These are phyloP conservation scores for Capsicum baccatum DNA, from an alignment of 257 asterid genomes.

Conservation along the genomic window DNA sequence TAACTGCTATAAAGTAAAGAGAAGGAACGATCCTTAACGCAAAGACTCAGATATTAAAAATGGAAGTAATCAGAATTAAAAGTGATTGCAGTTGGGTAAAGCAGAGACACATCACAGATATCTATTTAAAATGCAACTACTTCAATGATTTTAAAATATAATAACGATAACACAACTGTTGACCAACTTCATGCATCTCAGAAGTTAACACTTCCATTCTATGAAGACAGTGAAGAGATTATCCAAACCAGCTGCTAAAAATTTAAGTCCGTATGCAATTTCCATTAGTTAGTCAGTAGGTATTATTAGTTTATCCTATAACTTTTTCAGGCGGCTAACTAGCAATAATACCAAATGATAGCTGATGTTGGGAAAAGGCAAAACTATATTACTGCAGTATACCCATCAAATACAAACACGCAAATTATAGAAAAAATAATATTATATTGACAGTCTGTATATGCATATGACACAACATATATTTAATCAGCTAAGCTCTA, in stretches of 20 bases:
- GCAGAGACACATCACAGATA: background rate
- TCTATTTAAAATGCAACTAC: background rate
- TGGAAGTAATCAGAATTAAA: background rate
- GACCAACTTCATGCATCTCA: slow-evolving; percentile 20
- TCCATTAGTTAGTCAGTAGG: background rate
- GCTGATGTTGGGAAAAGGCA: slow-evolving; percentile 21
- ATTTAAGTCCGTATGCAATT: background rate
- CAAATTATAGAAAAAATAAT: background rate
- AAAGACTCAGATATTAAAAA: background rate
- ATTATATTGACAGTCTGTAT: background rate
- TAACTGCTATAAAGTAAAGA: background rate
- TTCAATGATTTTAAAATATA: background rate
- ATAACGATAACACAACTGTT: background rate
- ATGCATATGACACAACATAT: slow-evolving; percentile 13
- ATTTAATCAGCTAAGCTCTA: background rate
- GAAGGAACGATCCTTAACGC: background rate
- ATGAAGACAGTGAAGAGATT: slow-evolving; percentile 10
- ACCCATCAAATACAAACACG: slow-evolving; percentile 11
- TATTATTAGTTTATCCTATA: background rate
- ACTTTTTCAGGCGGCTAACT: background rate
- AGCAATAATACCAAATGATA: slow-evolving; percentile 2
- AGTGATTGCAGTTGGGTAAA: background rate
- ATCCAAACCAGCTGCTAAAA: background rate
- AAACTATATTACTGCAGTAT: background rate
- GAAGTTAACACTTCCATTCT: background rate